Conservation (phyloP, 352 stramenopile genomes). For the Globisporangium cylindrosporum region DNA sequence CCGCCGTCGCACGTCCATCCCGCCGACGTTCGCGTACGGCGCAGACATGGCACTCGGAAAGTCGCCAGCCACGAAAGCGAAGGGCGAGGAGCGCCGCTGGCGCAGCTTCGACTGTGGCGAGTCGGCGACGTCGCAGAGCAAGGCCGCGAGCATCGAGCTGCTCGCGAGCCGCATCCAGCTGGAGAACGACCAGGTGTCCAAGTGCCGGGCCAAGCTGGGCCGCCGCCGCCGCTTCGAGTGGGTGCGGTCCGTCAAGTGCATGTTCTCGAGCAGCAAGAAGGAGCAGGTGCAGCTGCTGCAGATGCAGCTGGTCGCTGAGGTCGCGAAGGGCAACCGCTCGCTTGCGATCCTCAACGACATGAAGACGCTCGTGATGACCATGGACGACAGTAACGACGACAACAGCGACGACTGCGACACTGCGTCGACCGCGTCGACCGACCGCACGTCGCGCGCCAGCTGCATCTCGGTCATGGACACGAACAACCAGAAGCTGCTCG, state of each 20-base stretch:
- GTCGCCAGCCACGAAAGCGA: slow-evolving; percentile 23
- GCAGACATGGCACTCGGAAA: slow-evolving; percentile 23
- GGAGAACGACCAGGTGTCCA: slow-evolving; percentile 39
- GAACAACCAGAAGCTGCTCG: slow-evolving; percentile 42
- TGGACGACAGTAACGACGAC: slow-evolving; percentile 19
- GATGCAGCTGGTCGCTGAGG: slow-evolving; percentile 70
- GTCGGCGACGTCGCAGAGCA: slow-evolving; percentile 25
- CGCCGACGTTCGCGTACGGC: slow-evolving; percentile 49
- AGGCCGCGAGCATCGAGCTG: slow-evolving; percentile 27
- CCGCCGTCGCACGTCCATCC: slow-evolving; percentile 65
- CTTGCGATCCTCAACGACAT: slow-evolving; percentile 45
- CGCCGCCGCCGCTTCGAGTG: slow-evolving; percentile 36
- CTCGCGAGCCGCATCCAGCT: slow-evolving; percentile 53
- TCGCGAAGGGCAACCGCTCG: slow-evolving; percentile 57
- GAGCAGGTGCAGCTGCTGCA: slow-evolving; percentile 60
- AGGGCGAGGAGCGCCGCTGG: slow-evolving; percentile 45
- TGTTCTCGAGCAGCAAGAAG: slow-evolving; percentile 45
- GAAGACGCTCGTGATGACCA: slow-evolving; percentile 34
- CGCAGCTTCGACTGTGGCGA: slow-evolving; percentile 52
- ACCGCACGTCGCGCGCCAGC: slow-evolving; percentile 25
- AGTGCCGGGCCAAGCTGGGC: slow-evolving; percentile 38
- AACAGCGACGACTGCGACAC: slow-evolving; percentile 15
- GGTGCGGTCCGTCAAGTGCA: slow-evolving; percentile 41
- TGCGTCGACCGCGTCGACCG: neutral
- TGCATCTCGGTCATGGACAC: slow-evolving; percentile 25